Base-by-base conservation (phyloP, 1,284 basidiomycete genomes). In the Tilletia horrida region DNA sequence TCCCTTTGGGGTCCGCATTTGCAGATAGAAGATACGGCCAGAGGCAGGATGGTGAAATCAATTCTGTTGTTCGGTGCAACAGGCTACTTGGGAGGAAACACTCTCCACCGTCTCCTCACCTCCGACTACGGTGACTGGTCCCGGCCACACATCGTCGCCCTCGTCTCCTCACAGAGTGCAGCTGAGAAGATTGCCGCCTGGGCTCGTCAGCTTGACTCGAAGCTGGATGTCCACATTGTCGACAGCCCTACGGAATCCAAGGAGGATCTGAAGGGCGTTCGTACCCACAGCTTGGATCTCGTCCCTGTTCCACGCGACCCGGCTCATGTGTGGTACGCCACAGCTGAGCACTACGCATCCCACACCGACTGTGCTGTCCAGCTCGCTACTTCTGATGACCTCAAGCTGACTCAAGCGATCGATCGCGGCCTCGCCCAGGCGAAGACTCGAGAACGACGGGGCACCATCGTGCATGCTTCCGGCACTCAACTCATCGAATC, bases 401-500 rank as follows among this genome's bases (percentile, higher is more conserved):
- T 65, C 27, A 9, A 44, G n/a, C 48, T 69, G 21, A 69, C 68
- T 8, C n/a, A 64, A 23, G 68, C 68, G 25, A 68, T 69, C 57
- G 63, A 69, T 14, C 29, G 21, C 27, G 68, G 68, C 42, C 40
- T 69, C 23, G 35, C 48, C 25, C 11, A 57, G 16, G 47, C 31
- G 27, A 21, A 48, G 25, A 1, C 47, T 18, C 25, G 48, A 14
- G 48, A 43, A 1, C 44, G 52, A 9, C 42, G 44, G 27, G 68
- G 67, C 16, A 63, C 25, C 16, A 62, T 69, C 7, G 45, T 69
- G 3, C 68, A 69, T 31, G 35, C 55, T 45, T 55, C 45, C n/a
- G 68, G 68, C 27, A 63, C 59, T 8, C 68, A 69, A 44, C 29
- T 69, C n/a, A 67, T 69, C 35, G 68, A 69, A 62, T 27, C 43